Evolutionary conservation across 2,329 filamentous ascomycete genomes (phyloP).

Genomic region (Talaromyces sp.): DNA sequence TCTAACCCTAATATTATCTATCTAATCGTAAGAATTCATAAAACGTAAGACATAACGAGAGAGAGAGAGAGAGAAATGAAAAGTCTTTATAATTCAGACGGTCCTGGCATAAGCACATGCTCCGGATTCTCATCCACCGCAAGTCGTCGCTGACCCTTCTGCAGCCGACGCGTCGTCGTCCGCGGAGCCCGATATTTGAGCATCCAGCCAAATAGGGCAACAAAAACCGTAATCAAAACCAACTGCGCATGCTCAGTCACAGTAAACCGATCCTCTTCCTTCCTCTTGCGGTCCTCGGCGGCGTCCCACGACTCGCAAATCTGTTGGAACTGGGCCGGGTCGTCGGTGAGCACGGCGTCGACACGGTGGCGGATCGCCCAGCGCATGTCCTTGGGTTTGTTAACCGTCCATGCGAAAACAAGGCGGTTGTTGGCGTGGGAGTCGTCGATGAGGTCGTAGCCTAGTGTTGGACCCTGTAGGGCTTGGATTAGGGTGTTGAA

Average conservation of each 20-base stretch:
- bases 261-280: conserved; percentile 7
- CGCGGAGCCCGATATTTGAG: not conserved
- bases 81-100: not conserved
- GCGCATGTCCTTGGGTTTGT: conserved; percentile 71
- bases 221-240: not conserved
- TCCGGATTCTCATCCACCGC: not conserved
- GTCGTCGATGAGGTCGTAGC: conserved; percentile 61
- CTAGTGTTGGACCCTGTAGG: conserved; percentile 61
- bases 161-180: not conserved
- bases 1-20: not conserved
- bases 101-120: not conserved
- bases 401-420: conserved; percentile 83
- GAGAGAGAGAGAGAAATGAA: not conserved
- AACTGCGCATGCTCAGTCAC: conserved; percentile 4
- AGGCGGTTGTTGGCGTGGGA: conserved; percentile 53
- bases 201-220: conserved; percentile 2
- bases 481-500: conserved; percentile 69
- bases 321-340: conserved; percentile 50
- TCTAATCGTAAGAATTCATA: not conserved
- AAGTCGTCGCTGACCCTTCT: not conserved
- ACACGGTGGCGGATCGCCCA: conserved; percentile 66
- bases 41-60: no score
- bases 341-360: conserved; percentile 83
- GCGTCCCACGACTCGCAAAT: conserved; percentile 11
- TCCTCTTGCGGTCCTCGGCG: not conserved